These are phyloP conservation scores for Tylopilus plumbeoviolaceoides DNA, from an alignment of 768 basidiomycete species.

Conservation along the genomic window DNA sequence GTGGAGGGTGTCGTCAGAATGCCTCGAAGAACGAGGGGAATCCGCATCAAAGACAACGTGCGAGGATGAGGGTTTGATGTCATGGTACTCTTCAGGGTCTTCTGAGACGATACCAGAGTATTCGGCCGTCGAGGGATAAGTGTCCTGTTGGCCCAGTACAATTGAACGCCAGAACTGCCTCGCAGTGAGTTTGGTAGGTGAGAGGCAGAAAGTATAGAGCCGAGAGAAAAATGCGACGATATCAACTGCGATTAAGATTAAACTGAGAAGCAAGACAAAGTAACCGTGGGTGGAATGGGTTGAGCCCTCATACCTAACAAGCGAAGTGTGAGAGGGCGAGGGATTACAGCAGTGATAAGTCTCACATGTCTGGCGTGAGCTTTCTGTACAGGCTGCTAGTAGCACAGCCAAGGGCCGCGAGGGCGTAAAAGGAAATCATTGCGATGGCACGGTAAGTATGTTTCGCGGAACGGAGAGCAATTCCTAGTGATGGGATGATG, in stretches of 20 bases:
- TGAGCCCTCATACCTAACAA: constrained; percentile 61
- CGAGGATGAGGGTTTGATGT: constrained; percentile 32
- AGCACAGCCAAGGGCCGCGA: constrained; percentile 60
- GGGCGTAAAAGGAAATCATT: constrained; percentile 58
- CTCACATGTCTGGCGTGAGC: constrained; percentile 79
- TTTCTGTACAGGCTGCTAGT: constrained; percentile 71
- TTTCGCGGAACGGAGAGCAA: constrained; percentile 73
- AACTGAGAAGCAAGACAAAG: constrained; percentile 42
- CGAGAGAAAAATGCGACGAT: constrained; percentile 49
- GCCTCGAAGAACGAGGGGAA: constrained; percentile 38
- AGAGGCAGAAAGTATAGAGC: constrained; percentile 42
- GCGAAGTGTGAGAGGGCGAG: constrained; percentile 8
- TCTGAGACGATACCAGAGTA: constrained; percentile 57
- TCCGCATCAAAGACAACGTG: constrained; percentile 48
- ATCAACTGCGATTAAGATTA: constrained; percentile 51
- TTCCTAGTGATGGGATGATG: constrained; percentile 43
- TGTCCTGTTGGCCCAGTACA: constrained; percentile 45
- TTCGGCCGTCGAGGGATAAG: constrained; percentile 32
- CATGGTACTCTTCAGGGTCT: constrained; percentile 54
- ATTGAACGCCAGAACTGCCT: constrained; percentile 54
- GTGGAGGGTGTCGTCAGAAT: constrained; percentile 58
- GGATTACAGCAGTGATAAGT: constrained; percentile 16
- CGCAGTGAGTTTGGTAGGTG: constrained; percentile 42
- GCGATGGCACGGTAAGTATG: constrained; percentile 59
- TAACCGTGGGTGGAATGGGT: constrained; percentile 66